phyloP scores from a whole-genome alignment of 2,329 filamentous ascomycete species.

The Lecanicillium sp. region DNA sequence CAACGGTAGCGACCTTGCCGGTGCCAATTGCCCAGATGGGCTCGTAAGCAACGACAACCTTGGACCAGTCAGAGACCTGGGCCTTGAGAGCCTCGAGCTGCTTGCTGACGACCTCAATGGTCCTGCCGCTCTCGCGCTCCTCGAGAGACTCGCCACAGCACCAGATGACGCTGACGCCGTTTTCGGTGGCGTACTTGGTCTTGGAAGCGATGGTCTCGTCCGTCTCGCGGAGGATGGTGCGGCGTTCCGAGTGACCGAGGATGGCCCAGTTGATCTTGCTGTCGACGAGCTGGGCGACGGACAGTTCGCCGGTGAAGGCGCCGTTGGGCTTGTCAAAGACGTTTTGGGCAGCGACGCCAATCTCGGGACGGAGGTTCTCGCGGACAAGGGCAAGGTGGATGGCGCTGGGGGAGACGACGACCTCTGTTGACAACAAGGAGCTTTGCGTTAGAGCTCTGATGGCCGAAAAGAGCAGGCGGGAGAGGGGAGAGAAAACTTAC shows the following conservation, averaged over 20 bases:
- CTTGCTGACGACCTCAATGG: slow-evolving; percentile 73
- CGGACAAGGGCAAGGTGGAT: slow-evolving; percentile 86
- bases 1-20: slow-evolving; percentile 80
- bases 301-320: slow-evolving; percentile 96
- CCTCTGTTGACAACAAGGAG: slow-evolving; percentile 49
- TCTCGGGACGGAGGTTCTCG: slow-evolving; percentile 62
- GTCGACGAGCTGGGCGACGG: slow-evolving; percentile 83
- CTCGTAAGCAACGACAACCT: slow-evolving; percentile 96
- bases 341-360: slow-evolving; percentile 92
- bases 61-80: slow-evolving; percentile 77
- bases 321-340: slow-evolving; percentile 96
- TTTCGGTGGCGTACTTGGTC: slow-evolving; percentile 86
- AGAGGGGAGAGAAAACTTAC: slow-evolving; percentile 37
- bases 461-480: slow-evolving; percentile 5
- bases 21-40: slow-evolving; percentile 96
- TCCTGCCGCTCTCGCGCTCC: slow-evolving; percentile 79
- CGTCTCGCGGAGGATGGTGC: slow-evolving; percentile 78
- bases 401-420: slow-evolving; percentile 84
- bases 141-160: slow-evolving; percentile 96
- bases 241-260: slow-evolving; percentile 90
- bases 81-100: slow-evolving; percentile 79
- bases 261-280: slow-evolving; percentile 82
- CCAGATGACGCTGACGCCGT: slow-evolving; percentile 84
- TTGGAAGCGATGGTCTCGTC: slow-evolving; percentile 84
- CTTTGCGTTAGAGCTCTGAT: slow-evolving; percentile 1